Conservation (phyloP, 768 basidiomycete species). For the Dacryopinax primogenitus region DNA sequence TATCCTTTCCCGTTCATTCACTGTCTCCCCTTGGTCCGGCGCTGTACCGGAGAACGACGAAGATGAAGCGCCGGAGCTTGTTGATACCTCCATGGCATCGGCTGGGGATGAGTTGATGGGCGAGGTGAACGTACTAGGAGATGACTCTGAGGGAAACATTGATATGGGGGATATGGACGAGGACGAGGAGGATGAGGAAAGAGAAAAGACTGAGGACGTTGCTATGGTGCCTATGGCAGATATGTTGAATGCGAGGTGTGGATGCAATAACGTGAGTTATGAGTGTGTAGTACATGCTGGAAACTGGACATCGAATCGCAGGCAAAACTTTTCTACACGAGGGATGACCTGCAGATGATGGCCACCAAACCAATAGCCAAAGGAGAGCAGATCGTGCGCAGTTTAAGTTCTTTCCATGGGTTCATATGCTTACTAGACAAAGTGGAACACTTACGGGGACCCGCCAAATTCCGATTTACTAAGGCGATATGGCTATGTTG, state of each 20-base stretch:
- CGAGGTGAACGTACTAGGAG: slow-evolving; percentile 17
- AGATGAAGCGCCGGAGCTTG: slow-evolving; percentile 23
- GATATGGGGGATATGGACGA: slow-evolving; percentile 14
- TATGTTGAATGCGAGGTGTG: slow-evolving; percentile 81
- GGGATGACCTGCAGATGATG: slow-evolving; percentile 59
- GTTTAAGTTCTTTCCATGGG: neutral
- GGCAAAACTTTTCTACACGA: slow-evolving; percentile 79
- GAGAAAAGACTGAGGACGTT: slow-evolving; percentile 48
- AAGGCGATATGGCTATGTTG: slow-evolving; percentile 89
- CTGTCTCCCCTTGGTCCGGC: slow-evolving; percentile 47
- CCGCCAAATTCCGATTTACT: slow-evolving; percentile 85
- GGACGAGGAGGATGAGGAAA: slow-evolving; percentile 32
- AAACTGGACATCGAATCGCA: slow-evolving; percentile 24
- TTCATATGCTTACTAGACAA: slow-evolving; percentile 3
- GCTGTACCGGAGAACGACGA: slow-evolving; percentile 16
- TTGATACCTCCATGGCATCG: neutral
- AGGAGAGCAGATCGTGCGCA: slow-evolving; percentile 81
- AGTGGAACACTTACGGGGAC: slow-evolving; percentile 96
- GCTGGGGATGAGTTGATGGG: slow-evolving; percentile 27
- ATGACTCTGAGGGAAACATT: slow-evolving; percentile 9
- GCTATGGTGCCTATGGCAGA: slow-evolving; percentile 96
- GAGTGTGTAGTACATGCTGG: neutral
- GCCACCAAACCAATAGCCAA: slow-evolving; percentile 57
- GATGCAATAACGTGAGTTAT: slow-evolving; percentile 61
- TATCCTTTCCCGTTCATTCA: slow-evolving; percentile 86